Percentiles rank a stretch among this genome's conserved stretches.
Evolutionary conservation across 768 basidiomycete species (phyloP).

Genomic region (Pleurotus platypus): DNA sequence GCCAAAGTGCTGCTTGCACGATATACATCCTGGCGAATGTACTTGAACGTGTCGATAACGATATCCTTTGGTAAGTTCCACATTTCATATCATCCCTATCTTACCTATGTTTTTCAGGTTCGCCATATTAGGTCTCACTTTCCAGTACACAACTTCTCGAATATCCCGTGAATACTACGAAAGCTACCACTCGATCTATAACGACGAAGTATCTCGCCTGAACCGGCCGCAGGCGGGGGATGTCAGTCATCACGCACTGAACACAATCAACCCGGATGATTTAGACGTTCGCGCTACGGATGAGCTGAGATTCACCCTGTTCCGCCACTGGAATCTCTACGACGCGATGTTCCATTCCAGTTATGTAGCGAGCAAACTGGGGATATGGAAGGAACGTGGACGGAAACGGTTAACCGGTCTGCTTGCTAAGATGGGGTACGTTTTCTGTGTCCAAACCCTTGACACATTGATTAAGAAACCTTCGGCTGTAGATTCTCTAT

Average conservation of each 20-base stretch:
- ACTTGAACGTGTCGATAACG: slow-evolving; percentile 91
- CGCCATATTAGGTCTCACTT: slow-evolving; percentile 72
- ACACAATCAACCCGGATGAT: slow-evolving; percentile 77
- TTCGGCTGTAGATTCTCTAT: slow-evolving; percentile 75
- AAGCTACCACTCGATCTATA: slow-evolving; percentile 70
- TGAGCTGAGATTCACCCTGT: slow-evolving; percentile 91
- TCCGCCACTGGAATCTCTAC: slow-evolving; percentile 97
- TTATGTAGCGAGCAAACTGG: slow-evolving; percentile 92
- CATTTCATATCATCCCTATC: background rate
- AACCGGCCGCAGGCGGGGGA: slow-evolving; percentile 57
- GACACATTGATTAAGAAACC: too few relatives aligned
- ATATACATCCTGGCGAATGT: slow-evolving; percentile 87
- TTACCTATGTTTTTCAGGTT: slow-evolving; percentile 4
- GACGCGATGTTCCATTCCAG: slow-evolving; percentile 98
- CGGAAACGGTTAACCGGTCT: slow-evolving; percentile 85
- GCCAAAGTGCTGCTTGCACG: slow-evolving; percentile 85
- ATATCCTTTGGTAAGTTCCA: slow-evolving; percentile 76
- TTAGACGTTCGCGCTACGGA: slow-evolving; percentile 76
- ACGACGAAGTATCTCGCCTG: slow-evolving; percentile 90
- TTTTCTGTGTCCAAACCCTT: slow-evolving; percentile 10
- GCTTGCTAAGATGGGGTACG: slow-evolving; percentile 97
- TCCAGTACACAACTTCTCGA: slow-evolving; percentile 84
- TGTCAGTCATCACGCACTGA: slow-evolving; percentile 28
- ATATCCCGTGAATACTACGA: slow-evolving; percentile 89
- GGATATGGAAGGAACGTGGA: slow-evolving; percentile 95